Evolutionary conservation across 108 stramenopile genomes (phyloP).

Genomic region (Licmophora abbreviata): DNA sequence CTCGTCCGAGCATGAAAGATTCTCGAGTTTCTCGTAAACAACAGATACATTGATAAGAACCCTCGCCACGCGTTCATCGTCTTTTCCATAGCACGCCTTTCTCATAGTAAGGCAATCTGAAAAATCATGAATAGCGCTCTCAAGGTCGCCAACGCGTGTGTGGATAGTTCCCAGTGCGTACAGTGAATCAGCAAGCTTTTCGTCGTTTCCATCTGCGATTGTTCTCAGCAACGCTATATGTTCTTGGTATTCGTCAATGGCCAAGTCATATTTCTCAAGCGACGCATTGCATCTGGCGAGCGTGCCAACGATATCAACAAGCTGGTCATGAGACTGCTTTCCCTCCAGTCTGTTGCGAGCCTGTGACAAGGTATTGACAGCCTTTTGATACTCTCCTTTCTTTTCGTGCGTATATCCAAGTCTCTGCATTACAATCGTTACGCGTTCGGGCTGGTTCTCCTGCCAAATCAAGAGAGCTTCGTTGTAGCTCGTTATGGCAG

Average conservation of each 20-base stretch:
- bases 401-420: slow-evolving; percentile 2
- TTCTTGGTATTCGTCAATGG: background rate
- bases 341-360: background rate
- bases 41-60: slow-evolving; percentile 17
- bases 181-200: slow-evolving; percentile 2
- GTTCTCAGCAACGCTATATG: background rate
- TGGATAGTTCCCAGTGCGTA: slow-evolving; percentile 1
- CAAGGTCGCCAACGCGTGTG: background rate
- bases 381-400: background rate
- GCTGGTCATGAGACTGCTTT: background rate
- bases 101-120: slow-evolving; percentile 19
- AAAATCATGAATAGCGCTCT: slow-evolving; percentile 19
- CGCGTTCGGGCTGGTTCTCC: background rate
- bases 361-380: background rate
- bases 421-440: background rate
- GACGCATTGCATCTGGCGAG: background rate
- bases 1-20: slow-evolving; percentile 13
- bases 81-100: slow-evolving; percentile 17
- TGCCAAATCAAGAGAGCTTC: slow-evolving; percentile 6
- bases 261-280: background rate
- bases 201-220: slow-evolving; percentile 2
- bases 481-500: background rate
- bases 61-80: slow-evolving; percentile 28
- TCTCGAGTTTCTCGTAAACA: slow-evolving; percentile 23
- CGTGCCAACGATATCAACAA: background rate